Conservation (phyloP, 495 filamentous ascomycete genomes). For the Aspergillus sclerotiicarbonarius region DNA sequence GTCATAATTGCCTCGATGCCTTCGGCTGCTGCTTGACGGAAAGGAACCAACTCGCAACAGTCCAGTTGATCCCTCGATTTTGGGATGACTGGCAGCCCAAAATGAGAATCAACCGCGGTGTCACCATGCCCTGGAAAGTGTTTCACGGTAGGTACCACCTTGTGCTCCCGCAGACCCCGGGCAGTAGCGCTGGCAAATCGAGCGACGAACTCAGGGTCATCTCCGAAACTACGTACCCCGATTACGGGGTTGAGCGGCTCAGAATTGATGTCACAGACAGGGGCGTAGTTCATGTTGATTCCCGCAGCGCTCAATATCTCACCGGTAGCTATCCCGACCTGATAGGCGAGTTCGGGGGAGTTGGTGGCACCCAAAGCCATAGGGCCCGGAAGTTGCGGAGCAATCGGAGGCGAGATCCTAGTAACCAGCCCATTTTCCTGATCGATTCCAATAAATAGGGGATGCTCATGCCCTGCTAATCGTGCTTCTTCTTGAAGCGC, state of each 20-base stretch:
- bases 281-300: slow-evolving; percentile 47
- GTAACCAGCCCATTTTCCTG: slow-evolving; percentile 47
- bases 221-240: slow-evolving; percentile 42
- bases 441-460: slow-evolving; percentile 45
- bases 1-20: slow-evolving; percentile 44
- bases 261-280: slow-evolving; percentile 45
- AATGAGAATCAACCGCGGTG: slow-evolving; percentile 43
- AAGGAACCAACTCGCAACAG: slow-evolving; percentile 40
- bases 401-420: slow-evolving; percentile 44
- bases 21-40: slow-evolving; percentile 43
- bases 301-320: slow-evolving; percentile 36
- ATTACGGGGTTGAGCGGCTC: slow-evolving; percentile 45
- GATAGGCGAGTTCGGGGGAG: slow-evolving; percentile 37
- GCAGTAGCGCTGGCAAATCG: slow-evolving; percentile 37
- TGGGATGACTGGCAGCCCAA: slow-evolving; percentile 38
- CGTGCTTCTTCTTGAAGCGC: slow-evolving; percentile 41
- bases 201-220: slow-evolving; percentile 40
- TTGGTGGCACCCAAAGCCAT: slow-evolving; percentile 44
- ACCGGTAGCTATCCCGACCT: slow-evolving; percentile 36
- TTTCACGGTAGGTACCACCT: slow-evolving; percentile 41
- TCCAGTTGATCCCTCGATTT: slow-evolving; percentile 41
- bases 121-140: slow-evolving; percentile 48
- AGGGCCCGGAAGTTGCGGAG: slow-evolving; percentile 39
- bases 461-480: slow-evolving; percentile 37
- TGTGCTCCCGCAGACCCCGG: slow-evolving; percentile 36